Base-by-base conservation (phyloP, 2,329 filamentous ascomycete genomes). In the Hypoxylon sp. region DNA sequence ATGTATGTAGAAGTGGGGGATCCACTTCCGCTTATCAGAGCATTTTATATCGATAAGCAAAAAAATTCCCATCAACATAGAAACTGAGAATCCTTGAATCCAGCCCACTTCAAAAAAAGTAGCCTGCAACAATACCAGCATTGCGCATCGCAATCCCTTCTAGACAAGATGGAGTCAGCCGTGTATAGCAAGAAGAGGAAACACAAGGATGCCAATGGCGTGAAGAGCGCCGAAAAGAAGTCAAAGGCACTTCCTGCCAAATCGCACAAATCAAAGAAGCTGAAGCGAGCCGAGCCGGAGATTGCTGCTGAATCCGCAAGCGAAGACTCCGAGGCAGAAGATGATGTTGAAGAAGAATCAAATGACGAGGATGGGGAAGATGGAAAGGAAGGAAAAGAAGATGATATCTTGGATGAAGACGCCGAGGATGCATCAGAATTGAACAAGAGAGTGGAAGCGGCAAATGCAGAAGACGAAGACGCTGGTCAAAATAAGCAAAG, bases 121-220 rank as follows among this genome's bases (percentile, higher is more conserved):
- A 11, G 17, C 36, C n/a, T 30, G 48, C 53, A 49, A 45, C 48
- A 53, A 55, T 25, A 7, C 13, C 43, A 25, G 62, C 45, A 63
- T n/a, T 28, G 41, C 51, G 45, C 23, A 45, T 57, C 30, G 43
- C 52, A 53, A 53, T 19, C 11, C 17, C 23, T 50, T 50, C 25
- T 19, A 50, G 25, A 46, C 57, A 75, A 60, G 23, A 78, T 78
- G 76, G 75, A 76, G 28, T 73, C 75, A 5, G 52, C 58, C 23
- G 74, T 74, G 30, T 62, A 71, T 52, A 80, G 73, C 74, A 85
- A 84, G 71, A 85, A 85, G 78, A 80, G 83, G 57, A 81, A 81
- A 70, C 74, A 75, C 46, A 76, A 75, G 73, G 78, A 79, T 51
- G 73, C 72, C 59, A 77, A 76, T 66, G 72, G 72, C 65, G 65